Evolutionary conservation across 2,329 filamentous ascomycete species (phyloP), one percentile per base, ranked within the genome.

Genomic region (Parafenestella ontariensis): DNA sequence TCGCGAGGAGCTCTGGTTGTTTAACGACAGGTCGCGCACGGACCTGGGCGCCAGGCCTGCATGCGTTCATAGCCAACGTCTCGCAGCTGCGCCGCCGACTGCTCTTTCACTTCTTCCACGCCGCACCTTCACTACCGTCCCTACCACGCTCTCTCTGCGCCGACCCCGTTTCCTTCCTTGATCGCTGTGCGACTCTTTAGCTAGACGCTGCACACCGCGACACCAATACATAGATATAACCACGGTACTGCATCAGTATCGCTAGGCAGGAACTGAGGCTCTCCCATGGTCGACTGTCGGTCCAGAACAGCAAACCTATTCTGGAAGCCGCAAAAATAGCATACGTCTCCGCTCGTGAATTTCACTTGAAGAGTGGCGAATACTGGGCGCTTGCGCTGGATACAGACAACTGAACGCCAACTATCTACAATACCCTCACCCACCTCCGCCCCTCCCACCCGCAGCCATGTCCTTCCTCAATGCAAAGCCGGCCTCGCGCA

Each of bases 381-480:
- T n/a, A n/a, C n/a, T n/a, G n/a, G n/a, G n/a, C n/a, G n/a, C n/a
- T n/a, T n/a, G n/a, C n/a, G n/a, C n/a, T n/a, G n/a, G n/a, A n/a
- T n/a, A n/a, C n/a, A n/a, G n/a, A n/a, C n/a, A n/a, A n/a, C n/a
- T n/a, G n/a, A n/a, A n/a, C n/a, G n/a, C n/a, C n/a, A n/a, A n/a
- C n/a, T n/a, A n/a, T n/a, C n/a, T n/a, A n/a, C n/a, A n/a, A n/a
- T n/a, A n/a, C n/a, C n/a, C n/a, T n/a, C n/a, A n/a, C n/a, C n/a
- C n/a, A n/a, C n/a, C n/a, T n/a, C n/a, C n/a, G n/a, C n/a, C n/a
- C n/a, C n/a, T n/a, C 23, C 56, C 9, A 26, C 24, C 24, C 40
- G 42, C 55, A 21, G 24, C 57, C 65, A 76, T 76, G 74, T 73
- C 73, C 15, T 70, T 67, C 60, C 71, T 75, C 58, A 74, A 73